phyloP scores from a whole-genome alignment of 352 stramenopile species.

The Phytopythium montanum region DNA sequence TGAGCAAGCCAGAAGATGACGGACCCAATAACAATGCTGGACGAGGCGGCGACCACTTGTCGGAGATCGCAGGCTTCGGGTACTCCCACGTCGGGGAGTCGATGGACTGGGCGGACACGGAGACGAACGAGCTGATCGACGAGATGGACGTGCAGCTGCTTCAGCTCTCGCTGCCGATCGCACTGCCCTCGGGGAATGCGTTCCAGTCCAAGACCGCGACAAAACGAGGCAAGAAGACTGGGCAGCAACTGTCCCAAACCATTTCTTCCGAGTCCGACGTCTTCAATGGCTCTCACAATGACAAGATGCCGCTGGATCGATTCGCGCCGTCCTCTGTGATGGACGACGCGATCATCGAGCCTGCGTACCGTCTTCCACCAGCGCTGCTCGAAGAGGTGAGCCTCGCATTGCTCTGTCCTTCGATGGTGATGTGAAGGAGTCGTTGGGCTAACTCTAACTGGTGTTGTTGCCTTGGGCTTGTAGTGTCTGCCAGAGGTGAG shows the following conservation, averaged over 20 bases:
- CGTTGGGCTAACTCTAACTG: neutral
- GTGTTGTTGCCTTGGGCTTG: neutral
- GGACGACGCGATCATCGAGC: slow-evolving; percentile 42
- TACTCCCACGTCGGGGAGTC: neutral
- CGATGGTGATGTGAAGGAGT: neutral
- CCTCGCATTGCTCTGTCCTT: no score
- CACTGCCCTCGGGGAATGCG: slow-evolving; percentile 15
- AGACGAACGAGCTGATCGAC: slow-evolving; percentile 20
- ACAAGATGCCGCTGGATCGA: slow-evolving; percentile 4
- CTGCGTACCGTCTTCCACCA: slow-evolving; percentile 26
- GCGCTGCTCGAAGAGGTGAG: slow-evolving; percentile 11
- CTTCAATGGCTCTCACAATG: neutral
- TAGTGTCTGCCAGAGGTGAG: slow-evolving; percentile 14
- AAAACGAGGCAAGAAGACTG: slow-evolving; percentile 8
- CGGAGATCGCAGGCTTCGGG: neutral
- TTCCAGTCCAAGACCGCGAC: slow-evolving; percentile 6
- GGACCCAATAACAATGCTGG: slow-evolving; percentile 10
- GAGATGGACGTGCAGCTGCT: slow-evolving; percentile 65
- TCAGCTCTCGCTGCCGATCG: slow-evolving; percentile 41
- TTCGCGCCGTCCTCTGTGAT: neutral
- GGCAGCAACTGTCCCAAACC: neutral
- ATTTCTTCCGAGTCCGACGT: neutral
- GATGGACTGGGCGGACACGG: slow-evolving; percentile 10
- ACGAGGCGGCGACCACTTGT: slow-evolving; percentile 8
- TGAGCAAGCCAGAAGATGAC: slow-evolving; percentile 65